These are phyloP conservation scores for Tritrichomonas foetus DNA, from an alignment of 208 protist genomes.

Conservation along the genomic window DNA sequence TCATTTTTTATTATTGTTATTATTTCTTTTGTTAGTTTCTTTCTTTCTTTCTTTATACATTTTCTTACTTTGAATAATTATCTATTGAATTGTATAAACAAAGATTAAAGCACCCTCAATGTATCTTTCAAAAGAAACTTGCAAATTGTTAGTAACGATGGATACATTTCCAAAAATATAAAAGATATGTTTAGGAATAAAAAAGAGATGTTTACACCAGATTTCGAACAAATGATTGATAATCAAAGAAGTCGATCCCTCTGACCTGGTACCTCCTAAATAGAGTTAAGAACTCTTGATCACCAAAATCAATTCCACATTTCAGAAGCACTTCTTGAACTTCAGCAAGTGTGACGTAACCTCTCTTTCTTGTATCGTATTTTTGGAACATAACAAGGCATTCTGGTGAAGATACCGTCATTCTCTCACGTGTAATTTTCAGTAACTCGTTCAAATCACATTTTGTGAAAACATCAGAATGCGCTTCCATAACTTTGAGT, in stretches of 20 bases:
- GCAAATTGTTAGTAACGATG: too few species aligned
- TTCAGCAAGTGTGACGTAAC: neutral
- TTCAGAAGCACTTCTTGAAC: neutral
- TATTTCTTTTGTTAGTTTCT: too few species aligned
- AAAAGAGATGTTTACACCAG: neutral
- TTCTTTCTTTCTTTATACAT: too few species aligned
- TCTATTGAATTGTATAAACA: too few species aligned
- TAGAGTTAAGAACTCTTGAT: constrained; percentile 26
- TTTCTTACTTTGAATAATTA: too few species aligned
- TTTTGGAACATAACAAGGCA: neutral
- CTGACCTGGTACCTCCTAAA: neutral
- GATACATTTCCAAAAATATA: too few species aligned
- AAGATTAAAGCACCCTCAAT: too few species aligned
- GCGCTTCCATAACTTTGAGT: neutral
- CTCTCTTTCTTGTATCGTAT: neutral
- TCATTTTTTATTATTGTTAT: too few species aligned
- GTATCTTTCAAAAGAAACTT: too few species aligned
- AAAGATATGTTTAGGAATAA: too few species aligned
- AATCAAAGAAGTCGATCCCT: neutral
- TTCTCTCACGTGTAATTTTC: neutral
- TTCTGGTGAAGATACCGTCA: neutral
- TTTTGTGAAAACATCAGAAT: neutral
- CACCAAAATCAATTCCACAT: neutral
- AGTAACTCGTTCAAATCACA: neutral
- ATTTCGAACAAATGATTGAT: neutral